Base-by-base conservation (phyloP, 1,284 basidiomycete genomes). In the Ustilago loliicola region DNA sequence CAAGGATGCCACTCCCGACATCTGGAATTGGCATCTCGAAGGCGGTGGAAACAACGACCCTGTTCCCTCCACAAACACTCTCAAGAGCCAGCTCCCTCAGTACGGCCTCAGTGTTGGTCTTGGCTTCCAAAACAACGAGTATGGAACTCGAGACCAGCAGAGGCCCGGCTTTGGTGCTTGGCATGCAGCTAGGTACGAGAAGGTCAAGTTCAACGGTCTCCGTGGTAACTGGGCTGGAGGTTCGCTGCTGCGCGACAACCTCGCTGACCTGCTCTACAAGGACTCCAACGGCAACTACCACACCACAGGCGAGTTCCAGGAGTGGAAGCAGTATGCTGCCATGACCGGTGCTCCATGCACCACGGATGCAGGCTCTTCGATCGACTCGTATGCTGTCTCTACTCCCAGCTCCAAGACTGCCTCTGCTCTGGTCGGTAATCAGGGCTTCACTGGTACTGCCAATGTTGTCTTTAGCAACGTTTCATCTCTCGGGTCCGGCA, bases 111-210 rank as follows among this genome's bases (percentile, higher is more conserved):
- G 23, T 8, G 32, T 11, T 1, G 65, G 65, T 13, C n/a, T 66
- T 25, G 65, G 65, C 7, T 47, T 66, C 19, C 47, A 61, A 45
- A 66, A 66, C 60, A 66, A 66, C 25, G 65, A 66, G 47, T 66
- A 51, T 50, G 65, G 65, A 21, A 34, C 30, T 3, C 65, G 48
- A 15, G 47, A 34, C 7, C 65, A 66, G 53, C 65, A 66, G 34
- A 17, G 38, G 3, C 65, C 65, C 13, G 65, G 50, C 21, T 66
- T 7, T 19, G 52, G 30, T 15, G 56, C 65, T 15, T 66, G 65
- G 65, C 47, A 51, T 34, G 27, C 48, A 4, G 56, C 57, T 4
- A 47, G 65, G 7, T 66, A 66, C 53, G 65, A 66, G 27, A 48
- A 50, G 30, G 36, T 61, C 3, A 60, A 54, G 51, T 61, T 36